These are phyloP conservation scores for Trichoderma hamatum DNA, from an alignment of 2,329 filamentous ascomycete genomes.

Conservation along the genomic window DNA sequence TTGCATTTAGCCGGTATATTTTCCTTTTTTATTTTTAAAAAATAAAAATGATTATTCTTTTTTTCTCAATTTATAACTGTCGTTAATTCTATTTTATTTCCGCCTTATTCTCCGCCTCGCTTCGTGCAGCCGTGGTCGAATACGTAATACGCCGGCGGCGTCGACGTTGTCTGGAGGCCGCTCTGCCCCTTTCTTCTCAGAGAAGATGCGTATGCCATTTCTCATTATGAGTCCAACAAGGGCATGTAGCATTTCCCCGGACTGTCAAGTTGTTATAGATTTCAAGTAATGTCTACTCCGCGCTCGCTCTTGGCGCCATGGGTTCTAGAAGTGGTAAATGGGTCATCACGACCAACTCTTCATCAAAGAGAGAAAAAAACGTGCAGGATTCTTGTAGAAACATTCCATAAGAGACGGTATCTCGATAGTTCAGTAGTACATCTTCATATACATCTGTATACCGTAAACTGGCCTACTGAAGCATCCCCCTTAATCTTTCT, in stretches of 20 bases:
- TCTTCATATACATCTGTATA: background rate
- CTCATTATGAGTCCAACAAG: background rate
- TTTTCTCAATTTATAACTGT: background rate
- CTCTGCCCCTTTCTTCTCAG: background rate
- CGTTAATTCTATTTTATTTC: background rate
- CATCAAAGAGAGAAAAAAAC: background rate
- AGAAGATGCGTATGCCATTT: background rate
- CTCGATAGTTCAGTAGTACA: background rate
- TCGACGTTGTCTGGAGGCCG: background rate
- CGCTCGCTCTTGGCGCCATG: background rate
- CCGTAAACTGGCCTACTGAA: background rate
- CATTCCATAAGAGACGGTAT: background rate
- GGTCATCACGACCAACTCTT: background rate
- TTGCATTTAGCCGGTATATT: slow-evolving; percentile 20
- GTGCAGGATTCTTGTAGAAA: background rate
- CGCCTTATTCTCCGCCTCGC: background rate
- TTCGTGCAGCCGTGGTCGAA: background rate
- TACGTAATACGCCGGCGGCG: slow-evolving; percentile 1
- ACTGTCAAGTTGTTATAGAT: background rate
- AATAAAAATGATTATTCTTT: background rate
- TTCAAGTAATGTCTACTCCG: background rate
- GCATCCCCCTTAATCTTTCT: slow-evolving; percentile 23
- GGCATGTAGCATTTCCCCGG: background rate
- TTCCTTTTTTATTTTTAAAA: background rate
- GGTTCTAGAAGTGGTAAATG: background rate